phyloP scores from a whole-genome alignment of 2,329 filamentous ascomycete species.

The Aspergillus texensis region DNA sequence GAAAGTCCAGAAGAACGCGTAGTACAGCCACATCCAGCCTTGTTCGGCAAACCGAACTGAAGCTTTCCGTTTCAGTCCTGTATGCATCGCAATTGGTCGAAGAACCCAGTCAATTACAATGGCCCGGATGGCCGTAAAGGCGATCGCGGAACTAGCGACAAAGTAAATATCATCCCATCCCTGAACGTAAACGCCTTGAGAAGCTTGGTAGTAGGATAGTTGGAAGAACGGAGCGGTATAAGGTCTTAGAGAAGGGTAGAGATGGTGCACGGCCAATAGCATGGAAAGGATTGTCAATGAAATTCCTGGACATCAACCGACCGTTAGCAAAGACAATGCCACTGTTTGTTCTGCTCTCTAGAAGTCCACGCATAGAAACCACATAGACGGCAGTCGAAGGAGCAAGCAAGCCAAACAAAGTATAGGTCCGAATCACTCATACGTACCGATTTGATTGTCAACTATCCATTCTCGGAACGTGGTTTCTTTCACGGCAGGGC shows the following conservation, averaged over 20 bases:
- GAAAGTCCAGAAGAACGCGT: conserved; percentile 76
- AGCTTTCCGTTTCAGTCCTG: conserved; percentile 78
- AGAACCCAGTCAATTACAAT: conserved; percentile 85
- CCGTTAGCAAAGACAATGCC: conserved; percentile 17
- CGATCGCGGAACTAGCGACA: conserved; percentile 75
- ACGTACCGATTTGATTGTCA: conserved; percentile 75
- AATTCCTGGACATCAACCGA: conserved; percentile 60
- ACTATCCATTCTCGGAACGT: conserved; percentile 65
- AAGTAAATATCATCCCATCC: conserved; percentile 80
- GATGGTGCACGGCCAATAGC: conserved; percentile 77
- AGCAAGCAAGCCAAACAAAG: neutral
- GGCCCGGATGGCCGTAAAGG: conserved; percentile 85
- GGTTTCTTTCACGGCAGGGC: conserved; percentile 38
- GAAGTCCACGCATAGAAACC: neutral
- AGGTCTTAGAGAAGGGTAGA: conserved; percentile 76
- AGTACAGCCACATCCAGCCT: conserved; percentile 87
- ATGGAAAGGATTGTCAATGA: conserved; percentile 84
- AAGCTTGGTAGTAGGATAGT: conserved; percentile 77
- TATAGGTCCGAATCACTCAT: conserved; percentile 30
- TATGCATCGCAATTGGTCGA: conserved; percentile 71
- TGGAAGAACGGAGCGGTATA: conserved; percentile 87
- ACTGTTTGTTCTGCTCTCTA: conserved; percentile 2
- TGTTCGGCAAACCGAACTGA: conserved; percentile 89
- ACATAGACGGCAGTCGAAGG: neutral
- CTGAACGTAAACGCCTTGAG: conserved; percentile 70